Base-by-base conservation (phyloP, 371 early-diverging fungal species). In the Fennellomyces sp. region DNA sequence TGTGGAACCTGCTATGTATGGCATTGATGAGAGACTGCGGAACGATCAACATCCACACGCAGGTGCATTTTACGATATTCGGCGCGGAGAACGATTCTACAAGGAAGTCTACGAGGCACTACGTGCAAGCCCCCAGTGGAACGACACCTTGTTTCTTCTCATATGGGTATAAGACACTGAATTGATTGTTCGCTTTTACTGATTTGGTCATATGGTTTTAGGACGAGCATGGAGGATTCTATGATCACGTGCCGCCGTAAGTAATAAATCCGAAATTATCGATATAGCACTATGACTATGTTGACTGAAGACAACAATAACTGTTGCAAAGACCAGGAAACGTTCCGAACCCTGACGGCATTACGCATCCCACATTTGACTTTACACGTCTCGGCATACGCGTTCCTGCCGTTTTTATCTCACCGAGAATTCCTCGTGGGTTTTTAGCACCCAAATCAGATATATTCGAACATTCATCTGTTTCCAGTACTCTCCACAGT, bases 331-430 rank as follows among this genome's bases (percentile, higher is more conserved):
- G 49, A 7, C 66, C 69, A 12, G 29, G 12, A 15, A 42, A 36
- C 39, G 70, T 64, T 4, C 65, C 67, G 6, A 62, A 66, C 50
- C 75, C 72, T 15, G 70, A 70, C 36, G 66, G 63, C 11, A 65
- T 71, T 27, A 60, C 55, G 2, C 33, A 61, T 38, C 63, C 63
- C 25, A 54, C 60, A 33, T 70, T 65, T 55, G 47, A 63, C 17
- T 66, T 70, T 58, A 60, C 58, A 25, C 63, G 70, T 21, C 58
- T 66, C 5, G 80, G 83, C 12, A 51, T 76, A 25, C 72, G 83
- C 31, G 83, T 82, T 3, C 80, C 80, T 19, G 69, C 80, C 6
- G 42, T 78, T 41, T 36, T 78, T 25, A 63, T 78, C 30, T 69
- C 69, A 15, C 75, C 82, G 5, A 62, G 67, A 62, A 57, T 76